phyloP scores from a whole-genome alignment of 495 filamentous ascomycete species.

The Trichoderma asperelloides region DNA sequence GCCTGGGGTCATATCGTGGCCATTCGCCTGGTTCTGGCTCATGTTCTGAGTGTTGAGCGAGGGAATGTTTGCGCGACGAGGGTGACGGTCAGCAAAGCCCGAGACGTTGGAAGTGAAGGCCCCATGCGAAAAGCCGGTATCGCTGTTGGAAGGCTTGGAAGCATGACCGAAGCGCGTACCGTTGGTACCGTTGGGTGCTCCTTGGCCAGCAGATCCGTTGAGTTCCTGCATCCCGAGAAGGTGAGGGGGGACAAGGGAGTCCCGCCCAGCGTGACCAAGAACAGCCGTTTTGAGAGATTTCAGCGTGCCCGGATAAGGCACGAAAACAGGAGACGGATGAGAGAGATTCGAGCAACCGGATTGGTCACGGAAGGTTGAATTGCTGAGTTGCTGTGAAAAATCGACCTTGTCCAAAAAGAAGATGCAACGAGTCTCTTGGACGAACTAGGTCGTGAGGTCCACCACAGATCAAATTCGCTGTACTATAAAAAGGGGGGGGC shows the following conservation, averaged over 20 bases:
- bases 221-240: slow-evolving; percentile 82
- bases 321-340: slow-evolving; percentile 16
- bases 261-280: slow-evolving; percentile 56
- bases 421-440: not conserved
- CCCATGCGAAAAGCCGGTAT: slow-evolving; percentile 85
- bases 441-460: not conserved
- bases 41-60: slow-evolving; percentile 76
- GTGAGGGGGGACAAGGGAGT: slow-evolving; percentile 69
- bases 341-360: not conserved
- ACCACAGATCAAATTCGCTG: not conserved
- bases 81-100: slow-evolving; percentile 75
- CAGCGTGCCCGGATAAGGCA: slow-evolving; percentile 44
- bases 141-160: slow-evolving; percentile 67
- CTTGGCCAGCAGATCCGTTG: slow-evolving; percentile 46
- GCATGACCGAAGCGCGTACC: slow-evolving; percentile 52
- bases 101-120: slow-evolving; percentile 75
- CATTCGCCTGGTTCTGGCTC: slow-evolving; percentile 39
- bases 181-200: slow-evolving; percentile 45
- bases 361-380: not conserved
- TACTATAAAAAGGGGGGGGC: not conserved
- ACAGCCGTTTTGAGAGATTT: slow-evolving; percentile 63
- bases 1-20: slow-evolving; percentile 75
- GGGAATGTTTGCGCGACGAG: slow-evolving; percentile 76
- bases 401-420: not conserved
- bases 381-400: not conserved